Evolutionary conservation across 2,329 filamentous ascomycete genomes (phyloP), one percentile per base, ranked within the genome.

Genomic region (Penicillium sumatraense): DNA sequence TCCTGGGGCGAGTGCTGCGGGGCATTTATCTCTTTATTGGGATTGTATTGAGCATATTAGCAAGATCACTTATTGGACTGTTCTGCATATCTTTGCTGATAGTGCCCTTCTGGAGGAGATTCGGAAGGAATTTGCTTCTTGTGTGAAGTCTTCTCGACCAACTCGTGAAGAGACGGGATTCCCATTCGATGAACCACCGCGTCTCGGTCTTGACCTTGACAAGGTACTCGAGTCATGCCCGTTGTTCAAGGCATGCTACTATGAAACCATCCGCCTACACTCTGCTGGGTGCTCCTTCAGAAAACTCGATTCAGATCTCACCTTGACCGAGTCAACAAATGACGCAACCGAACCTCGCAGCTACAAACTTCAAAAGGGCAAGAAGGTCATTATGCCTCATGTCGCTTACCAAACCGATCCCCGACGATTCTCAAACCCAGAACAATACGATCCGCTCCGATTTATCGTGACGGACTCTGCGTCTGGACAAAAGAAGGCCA

Each of bases 21-120:
- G 68, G 40, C 80, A 83, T 52, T 63, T 81, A n/a, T 75, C 75
- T n/a, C 63, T 85, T 7, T 67, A 84, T 21, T 86, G 83, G 82
- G 81, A 81, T 9, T 72, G 81, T 64, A 80, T 83, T 59, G 79
- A 79, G 14, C 83, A 85, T 59, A 75, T 79, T 5, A 79, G 79
- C 48, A 74, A 77, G 3, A 67, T 85, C 51, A 73, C 79, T n/a
- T 83, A 81, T 63, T 83, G 81, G 80, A 75, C 78, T 57, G 58
- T 82, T 8, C 68, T 80, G 23, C 77, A 79, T 46, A 74, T 83
- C 35, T 74, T 78, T 51, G 68, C 75, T 1, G 73, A 75, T 13
- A 69, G 72, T 2, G 64, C 64, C 0, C 70, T 83, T 13, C 62
- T 79, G 16, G 62, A 72, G 13, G 69, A 75, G 8, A 72, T 83